phyloP scores from a whole-genome alignment of 768 basidiomycete genomes.

The Lactarius akahatsu region DNA sequence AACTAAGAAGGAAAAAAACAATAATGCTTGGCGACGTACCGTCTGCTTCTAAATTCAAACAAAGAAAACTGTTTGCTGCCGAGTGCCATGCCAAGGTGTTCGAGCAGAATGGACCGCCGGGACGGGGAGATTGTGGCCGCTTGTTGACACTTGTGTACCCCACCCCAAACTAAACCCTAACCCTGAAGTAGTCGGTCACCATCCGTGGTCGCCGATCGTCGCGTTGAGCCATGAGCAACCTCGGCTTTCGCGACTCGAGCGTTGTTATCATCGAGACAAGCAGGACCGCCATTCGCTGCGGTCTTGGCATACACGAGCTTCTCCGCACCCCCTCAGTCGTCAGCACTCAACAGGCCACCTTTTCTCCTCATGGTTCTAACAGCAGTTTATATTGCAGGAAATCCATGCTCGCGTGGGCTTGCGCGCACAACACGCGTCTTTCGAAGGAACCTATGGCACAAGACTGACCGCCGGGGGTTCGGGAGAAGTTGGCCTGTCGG shows the following conservation, averaged over 20 bases:
- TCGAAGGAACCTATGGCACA: conserved; percentile 29
- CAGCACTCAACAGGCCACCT: conserved; percentile 33
- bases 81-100: not conserved
- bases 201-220: not conserved
- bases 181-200: not conserved
- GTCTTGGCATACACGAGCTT: conserved; percentile 78
- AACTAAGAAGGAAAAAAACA: not conserved
- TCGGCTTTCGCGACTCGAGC: conserved; percentile 79
- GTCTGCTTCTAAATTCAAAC: no score
- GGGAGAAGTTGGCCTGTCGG: conserved; percentile 36
- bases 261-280: conserved; percentile 81
- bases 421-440: conserved; percentile 37
- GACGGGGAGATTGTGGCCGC: not conserved
- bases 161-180: conserved; percentile 16
- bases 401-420: conserved; percentile 79
- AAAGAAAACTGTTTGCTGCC: no score
- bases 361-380: conserved; percentile 15
- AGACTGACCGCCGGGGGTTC: conserved; percentile 37
- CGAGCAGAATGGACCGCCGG: not conserved
- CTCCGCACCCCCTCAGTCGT: conserved; percentile 76
- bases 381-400: conserved; percentile 50
- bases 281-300: conserved; percentile 67
- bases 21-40: conserved; percentile 10
- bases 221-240: conserved; percentile 36
- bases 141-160: not conserved